phyloP scores from a whole-genome alignment of 176 grass and related monocot genomes.

The Eleusine coracana region DNA sequence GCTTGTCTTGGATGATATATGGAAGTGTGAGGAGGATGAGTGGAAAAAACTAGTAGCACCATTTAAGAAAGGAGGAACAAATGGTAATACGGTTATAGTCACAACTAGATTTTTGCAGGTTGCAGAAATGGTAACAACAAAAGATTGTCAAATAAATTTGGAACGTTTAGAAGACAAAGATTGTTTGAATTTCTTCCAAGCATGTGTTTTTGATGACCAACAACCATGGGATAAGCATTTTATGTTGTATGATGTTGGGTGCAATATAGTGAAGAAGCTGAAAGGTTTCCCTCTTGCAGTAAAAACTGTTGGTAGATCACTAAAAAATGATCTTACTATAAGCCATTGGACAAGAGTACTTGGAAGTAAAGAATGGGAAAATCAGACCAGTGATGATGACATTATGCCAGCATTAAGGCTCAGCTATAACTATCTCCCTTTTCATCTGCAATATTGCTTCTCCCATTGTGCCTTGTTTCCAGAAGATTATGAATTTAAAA shows the following conservation, averaged over 20 bases:
- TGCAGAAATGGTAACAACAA: not conserved
- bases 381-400: not conserved
- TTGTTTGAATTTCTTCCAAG: not conserved
- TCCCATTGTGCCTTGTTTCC: constrained; percentile 36
- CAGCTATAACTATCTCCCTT: constrained; percentile 46
- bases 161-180: not conserved
- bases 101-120: constrained; percentile 12
- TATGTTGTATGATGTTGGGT: not conserved
- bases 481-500: constrained; percentile 5
- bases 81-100: constrained; percentile 27
- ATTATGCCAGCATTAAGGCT: constrained; percentile 44
- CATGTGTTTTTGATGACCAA: not conserved
- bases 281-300: constrained; percentile 24
- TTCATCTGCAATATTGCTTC: constrained; percentile 41
- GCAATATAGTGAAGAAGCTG: not conserved
- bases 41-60: constrained; percentile 20
- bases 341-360: constrained; percentile 23
- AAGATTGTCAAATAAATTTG: not conserved
- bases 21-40: not conserved
- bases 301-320: constrained; percentile 39
- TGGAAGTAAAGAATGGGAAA: constrained; percentile 32
- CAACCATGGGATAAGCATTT: not conserved
- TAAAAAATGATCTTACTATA: not conserved
- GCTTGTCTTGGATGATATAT: constrained; percentile 45
- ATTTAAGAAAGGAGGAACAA: not conserved